These are phyloP conservation scores for Sporothrix variecibatus DNA, from an alignment of 2,329 filamentous ascomycete species.

Conservation along the genomic window DNA sequence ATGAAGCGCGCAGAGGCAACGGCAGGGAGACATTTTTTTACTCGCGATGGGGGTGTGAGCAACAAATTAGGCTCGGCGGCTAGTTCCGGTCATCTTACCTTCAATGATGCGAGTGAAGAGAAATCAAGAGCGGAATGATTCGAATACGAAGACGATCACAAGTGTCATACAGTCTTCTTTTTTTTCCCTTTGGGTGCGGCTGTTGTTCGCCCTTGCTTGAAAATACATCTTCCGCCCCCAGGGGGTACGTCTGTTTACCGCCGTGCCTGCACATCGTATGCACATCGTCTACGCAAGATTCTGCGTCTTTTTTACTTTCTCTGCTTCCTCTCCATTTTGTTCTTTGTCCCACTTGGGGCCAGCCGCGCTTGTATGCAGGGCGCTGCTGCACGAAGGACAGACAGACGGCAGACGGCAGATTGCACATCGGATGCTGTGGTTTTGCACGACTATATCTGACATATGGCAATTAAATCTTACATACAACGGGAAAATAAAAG, in stretches of 20 bases:
- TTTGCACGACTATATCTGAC: conserved; percentile 5
- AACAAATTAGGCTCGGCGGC: background rate
- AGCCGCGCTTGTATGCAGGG: conserved; percentile 18
- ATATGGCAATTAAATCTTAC: conserved; percentile 9
- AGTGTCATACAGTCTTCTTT: background rate
- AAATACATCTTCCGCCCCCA: background rate
- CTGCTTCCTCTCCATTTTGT: background rate
- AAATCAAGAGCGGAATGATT: background rate
- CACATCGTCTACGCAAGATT: background rate
- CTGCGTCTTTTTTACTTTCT: background rate
- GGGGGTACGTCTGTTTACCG: conserved; percentile 5
- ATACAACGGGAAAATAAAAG: background rate
- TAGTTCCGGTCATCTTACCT: background rate
- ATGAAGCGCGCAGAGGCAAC: conserved; percentile 1
- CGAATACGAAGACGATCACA: background rate
- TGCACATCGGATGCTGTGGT: background rate
- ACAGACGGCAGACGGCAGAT: background rate
- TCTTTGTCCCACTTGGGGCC: background rate
- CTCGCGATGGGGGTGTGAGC: background rate
- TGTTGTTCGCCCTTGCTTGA: background rate
- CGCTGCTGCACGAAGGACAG: background rate
- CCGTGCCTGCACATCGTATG: background rate
- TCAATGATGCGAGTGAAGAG: background rate
- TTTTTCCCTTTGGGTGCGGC: background rate
- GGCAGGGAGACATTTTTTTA: background rate